These are phyloP conservation scores for Hymenoscyphus fraxineus DNA, from an alignment of 2,329 filamentous ascomycete genomes.

Conservation along the genomic window DNA sequence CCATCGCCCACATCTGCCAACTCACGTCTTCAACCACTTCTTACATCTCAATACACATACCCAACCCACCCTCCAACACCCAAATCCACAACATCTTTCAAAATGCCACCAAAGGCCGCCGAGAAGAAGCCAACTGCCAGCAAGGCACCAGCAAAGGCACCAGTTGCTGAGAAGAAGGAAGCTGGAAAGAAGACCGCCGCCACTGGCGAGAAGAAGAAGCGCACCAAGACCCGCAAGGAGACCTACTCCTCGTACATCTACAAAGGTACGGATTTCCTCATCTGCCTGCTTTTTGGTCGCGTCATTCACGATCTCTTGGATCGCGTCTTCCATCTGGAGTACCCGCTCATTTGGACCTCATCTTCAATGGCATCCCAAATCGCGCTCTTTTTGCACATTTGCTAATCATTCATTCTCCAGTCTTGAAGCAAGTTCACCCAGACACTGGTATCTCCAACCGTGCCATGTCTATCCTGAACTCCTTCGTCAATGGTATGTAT, in stretches of 20 bases:
- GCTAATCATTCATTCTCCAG: conserved; percentile 48
- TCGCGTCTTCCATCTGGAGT: conserved; percentile 19
- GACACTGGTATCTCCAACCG: conserved; percentile 99
- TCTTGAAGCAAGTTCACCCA: conserved; percentile 99
- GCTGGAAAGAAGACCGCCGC: conserved; percentile 99
- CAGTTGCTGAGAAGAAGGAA: conserved; percentile 97
- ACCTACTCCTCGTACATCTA: conserved; percentile 99
- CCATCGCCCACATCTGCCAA: conserved; percentile 10
- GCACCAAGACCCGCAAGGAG: conserved; percentile 99
- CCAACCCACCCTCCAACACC: conserved; percentile 21
- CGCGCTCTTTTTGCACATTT: conserved; percentile 32
- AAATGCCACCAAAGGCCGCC: conserved; percentile 91
- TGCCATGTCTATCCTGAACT: conserved; percentile 99
- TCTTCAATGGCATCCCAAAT: conserved; percentile 15
- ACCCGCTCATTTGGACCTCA: conserved; percentile 8
- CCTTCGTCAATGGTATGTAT: conserved; percentile 90
- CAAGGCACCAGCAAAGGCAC: conserved; percentile 85
- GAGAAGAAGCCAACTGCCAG: conserved; percentile 98
- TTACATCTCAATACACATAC: conserved; percentile 30
- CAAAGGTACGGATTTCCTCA: conserved; percentile 69
- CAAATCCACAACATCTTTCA: conserved; percentile 35
- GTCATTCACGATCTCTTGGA: conserved; percentile 14
- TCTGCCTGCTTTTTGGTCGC: conserved; percentile 18
- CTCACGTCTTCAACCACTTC: conserved; percentile 27
- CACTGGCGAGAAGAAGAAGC: conserved; percentile 99